Percentiles rank a stretch among this genome's conserved stretches.
phyloP scores from a whole-genome alignment of 306 rosid genomes.

The Cucumis cinereus region DNA sequence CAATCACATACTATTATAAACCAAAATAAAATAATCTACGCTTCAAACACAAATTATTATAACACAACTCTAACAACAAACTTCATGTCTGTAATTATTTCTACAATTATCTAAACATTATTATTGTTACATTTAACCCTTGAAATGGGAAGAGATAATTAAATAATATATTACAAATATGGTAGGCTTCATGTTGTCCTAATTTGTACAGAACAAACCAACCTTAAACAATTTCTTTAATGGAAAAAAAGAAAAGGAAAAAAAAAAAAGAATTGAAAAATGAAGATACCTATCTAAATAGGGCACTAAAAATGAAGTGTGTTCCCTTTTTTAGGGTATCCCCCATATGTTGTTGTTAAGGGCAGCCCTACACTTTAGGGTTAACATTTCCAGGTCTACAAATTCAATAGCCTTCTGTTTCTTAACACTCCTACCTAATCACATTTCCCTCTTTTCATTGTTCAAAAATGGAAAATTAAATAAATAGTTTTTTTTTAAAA shows the following conservation, averaged over 20 bases:
- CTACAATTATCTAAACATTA: no score
- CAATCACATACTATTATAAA: no score
- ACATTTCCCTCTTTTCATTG: neutral
- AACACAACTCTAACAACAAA: no score
- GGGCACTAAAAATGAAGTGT: conserved; percentile 6
- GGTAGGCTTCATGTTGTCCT: neutral
- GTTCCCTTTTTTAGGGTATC: neutral
- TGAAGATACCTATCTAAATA: neutral
- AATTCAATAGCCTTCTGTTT: neutral
- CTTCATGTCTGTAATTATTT: no score
- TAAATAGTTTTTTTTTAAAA: no score
- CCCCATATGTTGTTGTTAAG: neutral
- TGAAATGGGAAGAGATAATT: neutral
- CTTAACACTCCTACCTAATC: neutral
- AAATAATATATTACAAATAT: neutral
- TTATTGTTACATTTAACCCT: no score
- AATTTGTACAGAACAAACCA: neutral
- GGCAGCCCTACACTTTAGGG: conserved; percentile 3
- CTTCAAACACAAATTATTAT: no score
- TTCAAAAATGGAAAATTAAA: neutral
- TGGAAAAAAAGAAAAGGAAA: neutral
- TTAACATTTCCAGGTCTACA: neutral
- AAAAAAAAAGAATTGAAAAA: no score
- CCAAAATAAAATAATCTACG: no score
- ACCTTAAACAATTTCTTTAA: neutral